Evolutionary conservation across 768 basidiomycete species (phyloP).

Genomic region (Termitomyces sp.): DNA sequence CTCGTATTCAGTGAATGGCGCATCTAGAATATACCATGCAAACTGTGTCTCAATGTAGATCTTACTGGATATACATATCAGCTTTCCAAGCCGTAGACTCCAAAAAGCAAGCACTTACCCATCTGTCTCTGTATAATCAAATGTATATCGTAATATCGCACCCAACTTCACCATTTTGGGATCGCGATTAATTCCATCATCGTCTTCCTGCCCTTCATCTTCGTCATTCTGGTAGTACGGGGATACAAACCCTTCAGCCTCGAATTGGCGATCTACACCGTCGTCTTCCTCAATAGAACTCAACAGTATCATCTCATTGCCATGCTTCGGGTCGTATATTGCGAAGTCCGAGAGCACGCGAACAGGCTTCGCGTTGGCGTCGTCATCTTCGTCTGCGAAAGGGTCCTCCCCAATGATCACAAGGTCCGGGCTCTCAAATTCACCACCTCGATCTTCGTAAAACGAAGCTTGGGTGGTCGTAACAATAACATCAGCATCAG

Average conservation of each 20-base stretch:
- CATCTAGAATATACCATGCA: conserved; percentile 56
- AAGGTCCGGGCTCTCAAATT: conserved; percentile 29
- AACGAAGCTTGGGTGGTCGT: conserved; percentile 26
- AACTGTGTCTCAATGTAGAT: conserved; percentile 59
- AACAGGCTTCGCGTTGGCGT: conserved; percentile 40
- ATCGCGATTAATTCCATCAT: conserved; percentile 10
- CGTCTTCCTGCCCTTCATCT: conserved; percentile 58
- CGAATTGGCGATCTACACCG: conserved; percentile 33
- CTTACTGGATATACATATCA: conserved; percentile 32
- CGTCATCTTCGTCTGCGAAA: conserved; percentile 26
- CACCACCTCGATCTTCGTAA: conserved; percentile 27
- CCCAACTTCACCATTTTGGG: conserved; percentile 39
- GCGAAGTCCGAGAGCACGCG: conserved; percentile 52
- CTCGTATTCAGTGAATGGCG: conserved; percentile 40
- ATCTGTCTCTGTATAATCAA: conserved; percentile 44
- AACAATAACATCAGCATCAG: neutral
- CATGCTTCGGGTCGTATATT: conserved; percentile 50
- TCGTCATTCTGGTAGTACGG: conserved; percentile 49
- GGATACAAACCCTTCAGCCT: conserved; percentile 50
- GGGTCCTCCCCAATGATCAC: conserved; percentile 36
- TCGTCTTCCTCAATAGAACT: conserved; percentile 39
- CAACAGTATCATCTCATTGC: conserved; percentile 42
- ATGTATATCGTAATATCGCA: conserved; percentile 37
- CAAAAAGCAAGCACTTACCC: conserved; percentile 36
- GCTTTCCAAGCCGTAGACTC: neutral